phyloP scores from a whole-genome alignment of 1,284 basidiomycete species.

The Puccinia hordei region DNA sequence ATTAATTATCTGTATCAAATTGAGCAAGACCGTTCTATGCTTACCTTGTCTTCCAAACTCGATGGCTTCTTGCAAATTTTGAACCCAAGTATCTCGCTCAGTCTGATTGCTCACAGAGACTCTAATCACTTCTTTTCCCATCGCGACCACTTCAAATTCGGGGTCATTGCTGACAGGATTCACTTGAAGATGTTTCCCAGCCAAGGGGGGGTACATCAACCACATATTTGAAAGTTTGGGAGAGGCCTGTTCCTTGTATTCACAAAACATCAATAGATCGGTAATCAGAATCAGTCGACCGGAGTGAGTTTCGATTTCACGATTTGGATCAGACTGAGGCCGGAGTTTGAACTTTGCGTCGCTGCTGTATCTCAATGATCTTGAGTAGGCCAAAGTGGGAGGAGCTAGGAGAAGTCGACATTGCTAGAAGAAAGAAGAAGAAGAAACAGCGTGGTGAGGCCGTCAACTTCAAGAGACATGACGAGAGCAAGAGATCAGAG shows the following conservation, averaged over 20 bases:
- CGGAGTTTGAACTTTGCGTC: slow-evolving; percentile 22
- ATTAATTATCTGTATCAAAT: background rate
- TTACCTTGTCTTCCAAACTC: slow-evolving; percentile 27
- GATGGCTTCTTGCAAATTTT: slow-evolving; percentile 33
- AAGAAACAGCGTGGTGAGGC: background rate
- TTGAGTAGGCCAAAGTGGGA: slow-evolving; percentile 25
- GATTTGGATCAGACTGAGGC: slow-evolving; percentile 26
- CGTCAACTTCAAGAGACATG: too few relatives aligned
- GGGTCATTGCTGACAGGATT: slow-evolving; percentile 52
- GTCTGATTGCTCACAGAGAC: slow-evolving; percentile 63
- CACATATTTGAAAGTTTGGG: slow-evolving; percentile 72
- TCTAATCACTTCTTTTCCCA: slow-evolving; percentile 82
- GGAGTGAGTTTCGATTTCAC: slow-evolving; percentile 55
- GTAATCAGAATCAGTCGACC: slow-evolving; percentile 61
- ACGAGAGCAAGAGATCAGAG: background rate
- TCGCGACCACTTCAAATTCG: slow-evolving; percentile 71
- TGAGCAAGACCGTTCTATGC: background rate
- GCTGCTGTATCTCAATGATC: slow-evolving; percentile 8
- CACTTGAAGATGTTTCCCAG: slow-evolving; percentile 78
- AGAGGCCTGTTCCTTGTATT: slow-evolving; percentile 17
- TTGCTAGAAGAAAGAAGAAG: slow-evolving; percentile 3
- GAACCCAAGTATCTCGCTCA: slow-evolving; percentile 37
- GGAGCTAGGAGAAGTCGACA: slow-evolving; percentile 46
- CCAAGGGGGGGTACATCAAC: slow-evolving; percentile 90
- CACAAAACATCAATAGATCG: slow-evolving; percentile 62